These are phyloP conservation scores for Ceratobasidium sp. DNA, from an alignment of 1,284 basidiomycete species.

Conservation along the genomic window DNA sequence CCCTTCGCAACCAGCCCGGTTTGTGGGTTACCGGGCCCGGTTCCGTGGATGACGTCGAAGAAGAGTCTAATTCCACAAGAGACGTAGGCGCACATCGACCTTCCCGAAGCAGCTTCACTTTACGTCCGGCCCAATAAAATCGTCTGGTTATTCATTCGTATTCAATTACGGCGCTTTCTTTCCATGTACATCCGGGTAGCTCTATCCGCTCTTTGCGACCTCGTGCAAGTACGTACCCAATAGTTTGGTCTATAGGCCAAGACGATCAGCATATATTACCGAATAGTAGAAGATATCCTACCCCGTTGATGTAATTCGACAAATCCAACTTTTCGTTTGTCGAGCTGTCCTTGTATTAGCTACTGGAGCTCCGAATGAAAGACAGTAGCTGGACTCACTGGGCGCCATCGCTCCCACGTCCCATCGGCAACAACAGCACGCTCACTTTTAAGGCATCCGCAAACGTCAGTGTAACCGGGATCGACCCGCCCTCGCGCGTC, in stretches of 20 bases:
- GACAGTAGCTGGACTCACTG: slow-evolving; percentile 65
- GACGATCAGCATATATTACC: slow-evolving; percentile 2
- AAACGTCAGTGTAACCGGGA: slow-evolving; percentile 96
- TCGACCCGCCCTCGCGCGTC: slow-evolving; percentile 95
- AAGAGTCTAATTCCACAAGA: slow-evolving; percentile 1
- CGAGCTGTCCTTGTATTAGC: slow-evolving; percentile 62
- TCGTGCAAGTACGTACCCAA: slow-evolving; percentile 88
- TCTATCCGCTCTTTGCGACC: slow-evolving; percentile 58
- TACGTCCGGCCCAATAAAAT: too few species aligned
- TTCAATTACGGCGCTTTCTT: too few species aligned
- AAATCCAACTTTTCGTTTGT: slow-evolving; percentile 97
- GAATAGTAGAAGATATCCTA: slow-evolving; percentile 55
- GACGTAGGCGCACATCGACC: slow-evolving; percentile 7
- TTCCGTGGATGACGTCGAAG: background rate
- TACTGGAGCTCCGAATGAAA: background rate
- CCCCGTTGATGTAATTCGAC: slow-evolving; percentile 93
- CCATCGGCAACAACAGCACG: slow-evolving; percentile 91
- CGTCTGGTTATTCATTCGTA: background rate
- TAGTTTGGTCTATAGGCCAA: slow-evolving; percentile 70
- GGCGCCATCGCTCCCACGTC: slow-evolving; percentile 91
- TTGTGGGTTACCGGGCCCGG: too few species aligned
- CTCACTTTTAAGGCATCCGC: slow-evolving; percentile 83
- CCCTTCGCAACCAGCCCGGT: too few species aligned
- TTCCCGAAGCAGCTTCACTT: background rate
- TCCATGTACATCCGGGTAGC: background rate